phyloP scores from a whole-genome alignment of 1,284 basidiomycete genomes.

The Porodaedalea pini region DNA sequence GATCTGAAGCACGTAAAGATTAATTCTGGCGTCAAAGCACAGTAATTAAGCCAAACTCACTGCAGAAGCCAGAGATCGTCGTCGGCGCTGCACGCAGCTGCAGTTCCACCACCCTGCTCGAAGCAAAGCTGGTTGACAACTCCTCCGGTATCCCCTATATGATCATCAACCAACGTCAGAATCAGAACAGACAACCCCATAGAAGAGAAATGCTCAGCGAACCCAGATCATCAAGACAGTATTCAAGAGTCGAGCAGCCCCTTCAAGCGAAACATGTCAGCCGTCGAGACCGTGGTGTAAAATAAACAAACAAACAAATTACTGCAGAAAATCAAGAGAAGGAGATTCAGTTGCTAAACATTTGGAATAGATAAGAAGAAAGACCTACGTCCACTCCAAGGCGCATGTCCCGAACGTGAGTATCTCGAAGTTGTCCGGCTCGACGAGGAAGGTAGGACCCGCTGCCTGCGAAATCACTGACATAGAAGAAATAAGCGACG shows the following conservation, averaged over 20 bases:
- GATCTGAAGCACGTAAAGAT: neutral
- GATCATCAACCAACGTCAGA: too few species aligned
- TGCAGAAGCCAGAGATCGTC: conserved; percentile 15
- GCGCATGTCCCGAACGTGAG: conserved; percentile 31
- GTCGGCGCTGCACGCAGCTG: conserved; percentile 9
- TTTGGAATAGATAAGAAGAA: too few species aligned
- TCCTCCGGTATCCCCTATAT: conserved; percentile 12
- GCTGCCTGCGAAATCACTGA: conserved; percentile 25
- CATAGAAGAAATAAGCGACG: neutral
- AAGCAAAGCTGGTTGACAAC: conserved; percentile 17
- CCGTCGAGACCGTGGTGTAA: neutral
- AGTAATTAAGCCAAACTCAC: conserved; percentile 1
- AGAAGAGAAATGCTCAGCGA: too few species aligned
- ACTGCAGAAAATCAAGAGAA: too few species aligned
- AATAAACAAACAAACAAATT: too few species aligned
- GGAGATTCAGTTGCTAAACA: too few species aligned
- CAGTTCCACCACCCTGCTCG: conserved; percentile 14
- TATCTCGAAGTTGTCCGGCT: conserved; percentile 25
- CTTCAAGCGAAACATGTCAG: neutral
- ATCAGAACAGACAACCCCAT: conserved; percentile 5
- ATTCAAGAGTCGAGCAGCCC: conserved; percentile 23
- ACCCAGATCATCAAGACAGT: conserved; percentile 29
- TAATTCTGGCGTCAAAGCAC: neutral
- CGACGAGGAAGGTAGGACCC: conserved; percentile 29
- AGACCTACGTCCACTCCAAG: conserved; percentile 31